A percentile compares a stretch with the other conserved stretches of the same genome.
Evolutionary conservation across 1,284 basidiomycete genomes (phyloP).

Genomic region (Golubevia pallescens): DNA sequence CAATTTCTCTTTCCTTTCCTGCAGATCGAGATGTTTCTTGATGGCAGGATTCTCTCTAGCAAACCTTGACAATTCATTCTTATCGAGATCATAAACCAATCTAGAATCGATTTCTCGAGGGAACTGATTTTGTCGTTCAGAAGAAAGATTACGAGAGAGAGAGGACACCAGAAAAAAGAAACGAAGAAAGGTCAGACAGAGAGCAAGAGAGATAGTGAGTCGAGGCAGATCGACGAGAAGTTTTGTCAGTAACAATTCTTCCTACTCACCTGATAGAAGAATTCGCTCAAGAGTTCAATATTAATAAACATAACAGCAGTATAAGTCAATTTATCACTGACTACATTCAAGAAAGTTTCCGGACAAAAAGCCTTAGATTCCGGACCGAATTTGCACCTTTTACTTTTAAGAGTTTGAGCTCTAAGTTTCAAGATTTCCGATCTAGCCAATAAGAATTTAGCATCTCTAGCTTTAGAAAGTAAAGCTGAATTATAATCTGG

Average conservation of each 20-base stretch:
- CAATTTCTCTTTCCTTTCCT: conserved; percentile 96
- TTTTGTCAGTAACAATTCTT: too few species aligned
- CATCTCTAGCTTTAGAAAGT: conserved; percentile 77
- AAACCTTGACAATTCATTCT: conserved; percentile 83
- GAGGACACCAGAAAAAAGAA: background rate
- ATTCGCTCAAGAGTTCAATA: conserved; percentile 87
- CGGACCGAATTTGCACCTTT: conserved; percentile 84
- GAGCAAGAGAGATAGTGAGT: background rate
- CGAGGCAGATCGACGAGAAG: too few species aligned
- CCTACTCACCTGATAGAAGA: conserved; percentile 86
- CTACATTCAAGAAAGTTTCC: conserved; percentile 93
- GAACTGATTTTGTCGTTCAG: conserved; percentile 79
- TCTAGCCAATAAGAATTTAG: conserved; percentile 83
- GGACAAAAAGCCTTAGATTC: conserved; percentile 89
- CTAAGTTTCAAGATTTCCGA: conserved; percentile 83
- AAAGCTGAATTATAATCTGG: conserved; percentile 78
- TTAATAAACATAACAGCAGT: conserved; percentile 97
- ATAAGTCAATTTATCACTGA: conserved; percentile 94
- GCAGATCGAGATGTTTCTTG: conserved; percentile 86
- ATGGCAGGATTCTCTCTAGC: conserved; percentile 91
- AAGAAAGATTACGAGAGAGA: background rate
- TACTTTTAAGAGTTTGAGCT: conserved; percentile 80
- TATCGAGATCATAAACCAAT: conserved; percentile 86
- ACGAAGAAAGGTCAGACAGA: background rate
- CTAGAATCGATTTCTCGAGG: conserved; percentile 96